Base-by-base conservation (phyloP, 257 asterid genomes). In the Linderniella brevidens region DNA sequence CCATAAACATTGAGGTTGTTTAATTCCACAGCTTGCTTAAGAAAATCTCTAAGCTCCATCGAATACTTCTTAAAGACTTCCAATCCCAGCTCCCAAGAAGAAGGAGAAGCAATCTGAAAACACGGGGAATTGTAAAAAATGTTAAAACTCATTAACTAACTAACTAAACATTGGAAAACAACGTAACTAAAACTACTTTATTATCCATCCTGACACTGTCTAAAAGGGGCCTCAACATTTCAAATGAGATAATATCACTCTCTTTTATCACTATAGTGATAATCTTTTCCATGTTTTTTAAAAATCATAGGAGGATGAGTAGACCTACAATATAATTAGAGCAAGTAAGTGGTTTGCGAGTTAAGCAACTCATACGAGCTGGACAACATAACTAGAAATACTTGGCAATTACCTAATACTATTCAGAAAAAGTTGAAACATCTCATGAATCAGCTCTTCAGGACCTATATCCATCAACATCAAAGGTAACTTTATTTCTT, bases 51-150 rank as follows among this genome's bases (percentile, higher is more conserved):
- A 25, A 79, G 66, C 54, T 51, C 70, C 54, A 61, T 38, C 32
- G 71, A 67, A 64, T 79, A 63, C 17, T 73, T 68, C 60, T 65
- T 63, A 13, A 79, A 38, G 60, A 79, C 77, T 13, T 58, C 60
- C 57, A 52, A 66, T 61, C 77, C 85, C 69, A 79, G 55, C 45
- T 67, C 57, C 70, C 78, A 79, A 13, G 92, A 64, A 41, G 65
- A 8, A 50, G 70, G 74, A 0, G 74, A 65, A 43, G 52, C 19
- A 40, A 38, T 60, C 92, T 79, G 77, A 48, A 64, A 43, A 59
- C 57, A 58, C 50, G 56, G 64, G 38, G 29, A 17, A 40, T 47
- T 41, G 13, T 19, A n/a, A 16, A 44, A 50, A 19, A 54, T 51
- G 18, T 17, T 7, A 58, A 43, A 29, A 58, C 20, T 37, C 10